Evolutionary conservation across 495 filamentous ascomycete genomes (phyloP).

Genomic region (Penicillium pancosmium): DNA sequence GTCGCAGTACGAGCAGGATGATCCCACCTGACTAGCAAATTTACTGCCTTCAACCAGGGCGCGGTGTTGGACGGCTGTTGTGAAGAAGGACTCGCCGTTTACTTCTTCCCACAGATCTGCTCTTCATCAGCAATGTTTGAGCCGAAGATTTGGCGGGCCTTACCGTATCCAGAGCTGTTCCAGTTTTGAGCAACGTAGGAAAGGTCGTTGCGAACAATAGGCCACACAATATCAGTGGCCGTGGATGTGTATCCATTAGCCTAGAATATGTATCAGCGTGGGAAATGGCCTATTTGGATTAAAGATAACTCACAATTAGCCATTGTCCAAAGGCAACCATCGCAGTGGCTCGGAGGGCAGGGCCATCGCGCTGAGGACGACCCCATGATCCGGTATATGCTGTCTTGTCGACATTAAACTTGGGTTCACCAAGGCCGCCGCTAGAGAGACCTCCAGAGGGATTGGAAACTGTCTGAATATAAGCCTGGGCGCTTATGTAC

Average conservation of each 20-base stretch:
- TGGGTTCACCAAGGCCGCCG: slow-evolving; percentile 47
- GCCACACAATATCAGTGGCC: slow-evolving; percentile 53
- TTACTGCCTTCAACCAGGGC: slow-evolving; percentile 62
- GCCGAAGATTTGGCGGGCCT: not conserved
- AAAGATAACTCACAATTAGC: slow-evolving; percentile 30
- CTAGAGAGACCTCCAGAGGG: slow-evolving; percentile 58
- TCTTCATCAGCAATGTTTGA: not conserved
- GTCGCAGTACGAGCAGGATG: slow-evolving; percentile 56
- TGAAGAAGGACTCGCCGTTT: slow-evolving; percentile 63
- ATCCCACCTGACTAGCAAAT: slow-evolving; percentile 48
- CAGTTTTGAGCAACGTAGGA: slow-evolving; percentile 73
- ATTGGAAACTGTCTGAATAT: slow-evolving; percentile 61
- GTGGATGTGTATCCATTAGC: slow-evolving; percentile 32
- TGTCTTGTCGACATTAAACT: slow-evolving; percentile 60
- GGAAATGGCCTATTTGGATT: slow-evolving; percentile 12
- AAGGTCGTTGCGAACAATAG: slow-evolving; percentile 67
- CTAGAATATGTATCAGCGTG: not conserved
- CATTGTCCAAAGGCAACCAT: slow-evolving; percentile 47
- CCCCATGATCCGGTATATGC: slow-evolving; percentile 68
- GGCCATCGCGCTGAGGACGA: slow-evolving; percentile 72
- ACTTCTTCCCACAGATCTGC: slow-evolving; percentile 75
- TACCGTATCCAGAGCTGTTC: slow-evolving; percentile 62
- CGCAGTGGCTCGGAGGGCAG: slow-evolving; percentile 67
- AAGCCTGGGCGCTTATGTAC: slow-evolving; percentile 61
- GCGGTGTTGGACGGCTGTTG: slow-evolving; percentile 46